Percentiles rank a stretch among this genome's conserved stretches.
These are phyloP conservation scores for Pilobolus umbonatus DNA, from an alignment of 192 early-diverging fungal genomes.

Conservation along the genomic window DNA sequence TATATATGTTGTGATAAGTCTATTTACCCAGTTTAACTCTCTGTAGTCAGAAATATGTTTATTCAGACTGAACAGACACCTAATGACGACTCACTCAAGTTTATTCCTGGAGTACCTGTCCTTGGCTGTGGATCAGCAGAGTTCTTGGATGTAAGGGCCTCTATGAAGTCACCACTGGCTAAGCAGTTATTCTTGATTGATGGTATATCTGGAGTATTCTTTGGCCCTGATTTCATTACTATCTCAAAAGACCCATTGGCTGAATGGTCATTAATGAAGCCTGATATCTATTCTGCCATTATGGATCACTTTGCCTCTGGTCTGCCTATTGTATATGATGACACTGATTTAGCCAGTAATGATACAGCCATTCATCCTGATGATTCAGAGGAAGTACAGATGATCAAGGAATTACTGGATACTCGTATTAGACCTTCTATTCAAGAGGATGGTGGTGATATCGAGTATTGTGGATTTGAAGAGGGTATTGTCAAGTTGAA, in stretches of 20 bases:
- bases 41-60: slow-evolving; percentile 67
- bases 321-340: slow-evolving; percentile 64
- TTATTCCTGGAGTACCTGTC: slow-evolving; percentile 89
- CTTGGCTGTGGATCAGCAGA: slow-evolving; percentile 73
- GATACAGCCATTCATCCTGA: slow-evolving; percentile 68
- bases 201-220: slow-evolving; percentile 86
- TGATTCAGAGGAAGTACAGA: slow-evolving; percentile 90
- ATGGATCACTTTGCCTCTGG: slow-evolving; percentile 93
- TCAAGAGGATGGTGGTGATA: slow-evolving; percentile 98
- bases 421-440: slow-evolving; percentile 92
- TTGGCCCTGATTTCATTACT: slow-evolving; percentile 92
- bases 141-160: slow-evolving; percentile 73
- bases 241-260: slow-evolving; percentile 84
- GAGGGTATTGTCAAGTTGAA: slow-evolving; percentile 87
- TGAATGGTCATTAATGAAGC: slow-evolving; percentile 98
- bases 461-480: slow-evolving; percentile 91
- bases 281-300: slow-evolving; percentile 92
- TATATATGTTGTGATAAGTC: background rate
- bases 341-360: slow-evolving; percentile 37
- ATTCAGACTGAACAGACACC: slow-evolving; percentile 90
- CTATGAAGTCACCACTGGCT: slow-evolving; percentile 83
- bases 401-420: slow-evolving; percentile 99
- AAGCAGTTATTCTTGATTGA: slow-evolving; percentile 89
- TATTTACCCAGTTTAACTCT: background rate
- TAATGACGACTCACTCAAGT: slow-evolving; percentile 93